Conservation (phyloP, 164 flowering plant species). For the Chimonanthus praecox region DNA sequence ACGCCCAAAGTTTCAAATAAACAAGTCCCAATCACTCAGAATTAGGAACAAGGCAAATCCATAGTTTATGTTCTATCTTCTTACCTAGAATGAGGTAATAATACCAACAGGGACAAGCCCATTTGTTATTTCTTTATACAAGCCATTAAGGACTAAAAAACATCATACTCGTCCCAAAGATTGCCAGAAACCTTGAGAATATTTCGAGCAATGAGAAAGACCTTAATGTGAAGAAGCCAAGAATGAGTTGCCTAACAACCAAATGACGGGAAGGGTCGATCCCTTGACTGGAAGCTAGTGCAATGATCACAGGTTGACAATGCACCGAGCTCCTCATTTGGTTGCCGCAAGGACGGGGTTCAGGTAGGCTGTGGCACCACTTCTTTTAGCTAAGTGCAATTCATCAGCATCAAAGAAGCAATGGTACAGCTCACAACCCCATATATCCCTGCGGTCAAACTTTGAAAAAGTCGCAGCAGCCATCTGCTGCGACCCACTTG, state of each 20-base stretch:
- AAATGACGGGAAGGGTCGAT: slow-evolving; percentile 29
- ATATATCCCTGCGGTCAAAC: slow-evolving; percentile 26
- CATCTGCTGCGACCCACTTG: slow-evolving; percentile 53
- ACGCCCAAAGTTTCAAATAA: background rate
- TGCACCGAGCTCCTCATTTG: slow-evolving; percentile 35
- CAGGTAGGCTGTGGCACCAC: slow-evolving; percentile 3
- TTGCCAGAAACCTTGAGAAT: slow-evolving; percentile 1
- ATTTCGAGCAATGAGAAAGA: slow-evolving; percentile 11
- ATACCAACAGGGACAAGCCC: background rate
- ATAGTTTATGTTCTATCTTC: too few species aligned
- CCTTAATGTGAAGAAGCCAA: slow-evolving; percentile 63
- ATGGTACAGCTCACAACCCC: slow-evolving; percentile 10
- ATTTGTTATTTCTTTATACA: background rate
- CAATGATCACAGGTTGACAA: slow-evolving; percentile 3
- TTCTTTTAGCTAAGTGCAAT: slow-evolving; percentile 39
- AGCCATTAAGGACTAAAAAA: slow-evolving; percentile 7
- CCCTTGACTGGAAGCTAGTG: slow-evolving; percentile 25
- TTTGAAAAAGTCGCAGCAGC: slow-evolving; percentile 49
- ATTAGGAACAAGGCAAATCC: background rate
- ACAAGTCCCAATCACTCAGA: background rate
- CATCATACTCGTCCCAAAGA: slow-evolving; percentile 7
- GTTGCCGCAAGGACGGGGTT: slow-evolving; percentile 32
- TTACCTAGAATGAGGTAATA: too few species aligned
- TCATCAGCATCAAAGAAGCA: slow-evolving; percentile 19
- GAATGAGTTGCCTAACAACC: slow-evolving; percentile 81